Percentiles rank a stretch among this genome's conserved stretches.
Evolutionary conservation across 2,329 filamentous ascomycete genomes (phyloP).

Genomic region (Huntiella omanensis): DNA sequence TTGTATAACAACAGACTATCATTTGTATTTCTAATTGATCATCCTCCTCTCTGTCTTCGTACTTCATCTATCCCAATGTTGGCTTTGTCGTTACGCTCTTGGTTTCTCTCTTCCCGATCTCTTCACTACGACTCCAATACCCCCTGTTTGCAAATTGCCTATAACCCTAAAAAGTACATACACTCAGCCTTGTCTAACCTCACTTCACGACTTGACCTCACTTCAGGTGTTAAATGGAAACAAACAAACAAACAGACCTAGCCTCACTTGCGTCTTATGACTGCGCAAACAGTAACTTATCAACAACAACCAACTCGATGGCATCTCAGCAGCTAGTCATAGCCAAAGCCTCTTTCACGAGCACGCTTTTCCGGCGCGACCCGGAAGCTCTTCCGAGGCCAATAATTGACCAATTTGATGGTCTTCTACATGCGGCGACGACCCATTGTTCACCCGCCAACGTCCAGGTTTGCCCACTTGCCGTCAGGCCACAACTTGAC

Average conservation of each 20-base stretch:
- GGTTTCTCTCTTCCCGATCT: background rate
- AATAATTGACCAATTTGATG: conserved; percentile 51
- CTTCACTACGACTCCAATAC: too few relatives aligned
- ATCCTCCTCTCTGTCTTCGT: too few relatives aligned
- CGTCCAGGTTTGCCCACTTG: conserved; percentile 60
- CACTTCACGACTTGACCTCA: background rate
- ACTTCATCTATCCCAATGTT: too few relatives aligned
- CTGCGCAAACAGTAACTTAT: background rate
- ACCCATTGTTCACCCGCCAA: conserved; percentile 58
- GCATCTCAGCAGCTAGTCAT: conserved; percentile 53
- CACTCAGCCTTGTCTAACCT: background rate
- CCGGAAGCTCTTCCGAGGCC: conserved; percentile 49
- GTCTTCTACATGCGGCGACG: conserved; percentile 43
- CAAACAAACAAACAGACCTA: background rate
- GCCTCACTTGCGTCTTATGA: background rate
- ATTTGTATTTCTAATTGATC: too few relatives aligned
- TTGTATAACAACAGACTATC: background rate
- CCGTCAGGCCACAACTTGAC: conserved; percentile 16
- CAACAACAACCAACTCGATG: background rate
- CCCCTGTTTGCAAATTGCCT: too few relatives aligned
- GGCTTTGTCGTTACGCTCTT: background rate
- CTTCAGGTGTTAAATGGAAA: background rate
- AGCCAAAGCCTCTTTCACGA: conserved; percentile 60
- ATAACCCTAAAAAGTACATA: too few relatives aligned
- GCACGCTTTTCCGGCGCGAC: conserved; percentile 54